phyloP scores from a whole-genome alignment of 805 yeast species.

The Nakazawaea molendinolei region DNA sequence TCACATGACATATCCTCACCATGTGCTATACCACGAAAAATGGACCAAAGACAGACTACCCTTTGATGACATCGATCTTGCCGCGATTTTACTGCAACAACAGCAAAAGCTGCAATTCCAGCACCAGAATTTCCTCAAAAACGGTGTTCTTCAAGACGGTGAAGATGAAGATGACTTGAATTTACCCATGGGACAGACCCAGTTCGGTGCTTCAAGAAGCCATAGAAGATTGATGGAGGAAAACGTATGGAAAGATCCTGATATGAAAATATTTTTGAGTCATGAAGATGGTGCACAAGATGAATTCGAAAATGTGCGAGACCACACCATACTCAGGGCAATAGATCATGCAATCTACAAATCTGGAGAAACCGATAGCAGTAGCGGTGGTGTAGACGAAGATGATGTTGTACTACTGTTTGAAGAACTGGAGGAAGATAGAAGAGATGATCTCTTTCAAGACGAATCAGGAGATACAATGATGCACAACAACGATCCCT shows the following conservation, averaged over 20 bases:
- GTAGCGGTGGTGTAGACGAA: neutral
- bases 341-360: slow-evolving; percentile 1
- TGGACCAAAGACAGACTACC: slow-evolving; percentile 25
- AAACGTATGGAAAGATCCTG: slow-evolving; percentile 9
- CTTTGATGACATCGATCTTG: slow-evolving; percentile 25
- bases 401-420: neutral
- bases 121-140: slow-evolving; percentile 9
- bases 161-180: slow-evolving; percentile 11
- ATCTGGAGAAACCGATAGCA: neutral
- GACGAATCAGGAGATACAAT: slow-evolving; percentile 9
- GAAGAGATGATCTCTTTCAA: neutral
- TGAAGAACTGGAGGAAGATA: neutral
- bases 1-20: slow-evolving; percentile 24
- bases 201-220: slow-evolving; percentile 7
- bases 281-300: neutral
- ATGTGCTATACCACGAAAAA: slow-evolving; percentile 23
- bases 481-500: slow-evolving; percentile 2
- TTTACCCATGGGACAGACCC: slow-evolving; percentile 4
- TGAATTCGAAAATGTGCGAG: neutral
- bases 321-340: slow-evolving; percentile 10
- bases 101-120: slow-evolving; percentile 10
- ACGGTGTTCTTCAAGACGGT: slow-evolving; percentile 6
- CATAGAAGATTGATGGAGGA: slow-evolving; percentile 5
- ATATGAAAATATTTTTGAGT: slow-evolving; percentile 7
- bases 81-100: slow-evolving; percentile 7